phyloP scores from a whole-genome alignment of 2,329 filamentous ascomycete species.

The Aspergillus sp. region DNA sequence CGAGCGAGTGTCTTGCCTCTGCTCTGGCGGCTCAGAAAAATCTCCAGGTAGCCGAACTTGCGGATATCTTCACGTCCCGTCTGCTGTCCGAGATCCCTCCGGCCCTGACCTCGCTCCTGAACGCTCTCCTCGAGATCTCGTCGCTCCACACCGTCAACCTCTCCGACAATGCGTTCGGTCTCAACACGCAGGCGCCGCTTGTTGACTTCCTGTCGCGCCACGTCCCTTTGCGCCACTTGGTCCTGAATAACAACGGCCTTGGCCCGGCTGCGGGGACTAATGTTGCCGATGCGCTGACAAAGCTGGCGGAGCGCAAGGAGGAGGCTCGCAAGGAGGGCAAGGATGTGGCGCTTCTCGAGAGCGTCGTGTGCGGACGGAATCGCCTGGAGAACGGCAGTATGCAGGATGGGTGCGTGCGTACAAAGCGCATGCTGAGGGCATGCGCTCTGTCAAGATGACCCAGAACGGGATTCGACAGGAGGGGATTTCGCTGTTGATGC shows the following conservation, averaged over 20 bases:
- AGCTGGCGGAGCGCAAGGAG: conserved; percentile 75
- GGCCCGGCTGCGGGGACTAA: conserved; percentile 83
- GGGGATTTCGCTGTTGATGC: conserved; percentile 73
- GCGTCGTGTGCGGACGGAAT: conserved; percentile 95
- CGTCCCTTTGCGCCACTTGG: conserved; percentile 82
- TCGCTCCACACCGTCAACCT: conserved; percentile 87
- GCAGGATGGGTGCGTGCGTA: conserved; percentile 87
- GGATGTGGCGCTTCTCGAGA: conserved; percentile 75
- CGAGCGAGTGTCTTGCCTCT: conserved; percentile 74
- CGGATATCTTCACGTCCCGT: conserved; percentile 95
- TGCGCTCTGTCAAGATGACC: conserved; percentile 89
- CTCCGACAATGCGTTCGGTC: conserved; percentile 94
- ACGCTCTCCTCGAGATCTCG: conserved; percentile 73
- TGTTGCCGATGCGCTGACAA: conserved; percentile 76
- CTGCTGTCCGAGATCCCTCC: conserved; percentile 88
- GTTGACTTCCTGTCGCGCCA: conserved; percentile 85
- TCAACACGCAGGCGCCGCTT: conserved; percentile 87
- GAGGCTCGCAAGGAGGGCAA: conserved; percentile 53
- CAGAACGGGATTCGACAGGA: conserved; percentile 96
- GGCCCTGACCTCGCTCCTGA: conserved; percentile 75
- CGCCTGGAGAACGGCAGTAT: conserved; percentile 92
- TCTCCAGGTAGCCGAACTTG: conserved; percentile 74
- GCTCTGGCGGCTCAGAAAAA: conserved; percentile 76
- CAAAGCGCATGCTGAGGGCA: conserved; percentile 63
- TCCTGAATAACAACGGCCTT: conserved; percentile 96